Base-by-base conservation (phyloP, 1,284 basidiomycete genomes). In the Irpex sp. region DNA sequence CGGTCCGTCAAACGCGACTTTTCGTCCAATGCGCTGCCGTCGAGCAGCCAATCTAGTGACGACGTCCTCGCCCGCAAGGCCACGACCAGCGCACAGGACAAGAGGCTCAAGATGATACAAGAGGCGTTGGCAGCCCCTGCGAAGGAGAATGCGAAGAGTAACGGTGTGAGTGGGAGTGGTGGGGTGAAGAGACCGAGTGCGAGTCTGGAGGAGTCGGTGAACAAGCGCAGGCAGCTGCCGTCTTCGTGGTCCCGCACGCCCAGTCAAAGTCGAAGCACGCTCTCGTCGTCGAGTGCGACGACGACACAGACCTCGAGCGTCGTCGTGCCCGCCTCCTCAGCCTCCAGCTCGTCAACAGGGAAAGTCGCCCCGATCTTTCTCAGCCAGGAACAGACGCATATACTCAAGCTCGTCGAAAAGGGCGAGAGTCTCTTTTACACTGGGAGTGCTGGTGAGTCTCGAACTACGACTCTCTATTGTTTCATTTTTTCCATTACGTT, bases 361-460 rank as follows among this genome's bases (percentile, higher is more conserved):
- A 83, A 80, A 62, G 67, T 80, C 6, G 75, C 82, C 2, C 64
- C 74, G 0, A 74, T 89, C 19, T 82, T 79, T 67, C 78, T 98
- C 61, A 95, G 93, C 70, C 76, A 82, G 61, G 94, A 97, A 70
- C 95, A 98, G 74, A 85, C 80, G 59, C 83, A 90, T 65, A 92
- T 98, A 52, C 75, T 96, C 62, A 80, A 83, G 63, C 83, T 96
- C 4, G 91, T 94, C 0, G 74, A 87, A 33, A 76, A 83, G 14
- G 86, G 85, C 2, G 77, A 88, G 59, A 96, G 87, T 68, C 72
- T 98, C n/a, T 99, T 99, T 71, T 99, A 98, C 75, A 99, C 96
- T 0, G 96, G 97, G 23, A 95, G 92, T 77, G 96, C 94, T 62
- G 94, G 94, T n/a, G n/a, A n/a, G 89, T 78, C 23, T 23, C 23